Conservation (phyloP, 2,329 filamentous ascomycete genomes). For the Aspergillus tubingensis region DNA sequence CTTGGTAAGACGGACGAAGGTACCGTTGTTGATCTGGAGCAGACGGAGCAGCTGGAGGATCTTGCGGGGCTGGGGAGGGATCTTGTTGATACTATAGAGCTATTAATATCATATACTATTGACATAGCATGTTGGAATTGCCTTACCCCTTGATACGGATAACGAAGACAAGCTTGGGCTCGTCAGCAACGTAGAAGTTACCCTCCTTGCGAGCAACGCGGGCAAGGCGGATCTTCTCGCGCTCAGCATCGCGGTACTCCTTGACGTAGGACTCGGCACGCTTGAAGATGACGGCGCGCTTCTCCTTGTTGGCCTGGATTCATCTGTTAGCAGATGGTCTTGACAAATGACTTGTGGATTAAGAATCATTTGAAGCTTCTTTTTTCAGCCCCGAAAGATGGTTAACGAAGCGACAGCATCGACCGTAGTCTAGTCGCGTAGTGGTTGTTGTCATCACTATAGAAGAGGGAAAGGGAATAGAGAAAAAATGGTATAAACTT, state of each 20-base stretch:
- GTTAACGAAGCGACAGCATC: conserved; percentile 81
- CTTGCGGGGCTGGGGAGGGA: conserved; percentile 99
- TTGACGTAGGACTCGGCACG: conserved; percentile 99
- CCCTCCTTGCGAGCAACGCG: conserved; percentile 90
- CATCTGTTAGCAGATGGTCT: conserved; percentile 31
- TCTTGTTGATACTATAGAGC: conserved; percentile 96
- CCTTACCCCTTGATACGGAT: conserved; percentile 95
- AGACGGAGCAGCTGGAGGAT: conserved; percentile 99
- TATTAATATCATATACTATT: conserved; percentile 9
- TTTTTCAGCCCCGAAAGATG: conserved; percentile 72
- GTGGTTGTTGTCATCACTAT: conserved; percentile 84
- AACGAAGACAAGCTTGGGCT: conserved; percentile 96
- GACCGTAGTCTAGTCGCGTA: conserved; percentile 92
- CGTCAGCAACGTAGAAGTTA: conserved; percentile 89
- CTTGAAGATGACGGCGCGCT: conserved; percentile 99
- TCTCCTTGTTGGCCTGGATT: conserved; percentile 91
- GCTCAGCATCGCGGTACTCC: conserved; percentile 98
- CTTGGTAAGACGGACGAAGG: conserved; percentile 98
- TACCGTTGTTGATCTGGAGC: conserved; percentile 99
- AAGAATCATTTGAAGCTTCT: conserved; percentile 26
- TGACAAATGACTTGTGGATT: conserved; percentile 14
- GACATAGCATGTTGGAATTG: background rate
- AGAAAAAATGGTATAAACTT: conserved; percentile 47
- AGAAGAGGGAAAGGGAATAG: conserved; percentile 18
- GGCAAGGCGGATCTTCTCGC: conserved; percentile 92